These are phyloP conservation scores for Penicillium crustosum DNA, from an alignment of 2,329 filamentous ascomycete species.

Conservation along the genomic window DNA sequence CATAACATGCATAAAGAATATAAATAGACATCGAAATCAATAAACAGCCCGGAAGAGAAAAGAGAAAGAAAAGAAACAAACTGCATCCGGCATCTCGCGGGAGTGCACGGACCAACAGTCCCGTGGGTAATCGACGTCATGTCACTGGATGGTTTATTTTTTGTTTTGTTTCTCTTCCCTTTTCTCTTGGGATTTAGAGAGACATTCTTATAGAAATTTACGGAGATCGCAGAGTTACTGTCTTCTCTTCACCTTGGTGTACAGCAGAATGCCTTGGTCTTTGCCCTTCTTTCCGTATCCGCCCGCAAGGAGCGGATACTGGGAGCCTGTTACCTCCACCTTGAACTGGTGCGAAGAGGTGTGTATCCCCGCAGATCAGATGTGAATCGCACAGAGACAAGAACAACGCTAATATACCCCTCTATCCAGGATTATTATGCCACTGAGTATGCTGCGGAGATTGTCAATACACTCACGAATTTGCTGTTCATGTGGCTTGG, in stretches of 20 bases:
- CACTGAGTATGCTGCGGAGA: constrained; percentile 72
- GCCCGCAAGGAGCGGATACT: constrained; percentile 57
- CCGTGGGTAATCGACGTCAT: constrained; percentile 25
- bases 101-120: constrained; percentile 16
- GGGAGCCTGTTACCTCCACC: constrained; percentile 69
- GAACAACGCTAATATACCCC: constrained; percentile 4
- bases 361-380: constrained; percentile 15
- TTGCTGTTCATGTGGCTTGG: constrained; percentile 77
- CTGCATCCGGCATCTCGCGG: constrained; percentile 24
- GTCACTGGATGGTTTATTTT: neutral
- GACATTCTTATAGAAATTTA: neutral
- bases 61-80: neutral
- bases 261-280: constrained; percentile 29
- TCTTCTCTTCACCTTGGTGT: constrained; percentile 1
- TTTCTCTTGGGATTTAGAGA: neutral
- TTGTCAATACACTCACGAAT: constrained; percentile 81
- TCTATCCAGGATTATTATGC: constrained; percentile 67
- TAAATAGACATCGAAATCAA: neutral
- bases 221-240: neutral
- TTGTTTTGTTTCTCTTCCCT: neutral
- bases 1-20: neutral
- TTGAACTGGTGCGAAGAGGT: constrained; percentile 81
- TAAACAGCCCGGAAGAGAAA: neutral
- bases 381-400: neutral
- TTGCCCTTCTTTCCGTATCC: constrained; percentile 45